phyloP scores from a whole-genome alignment of 2,329 filamentous ascomycete species.

The Phyllosticta citribraziliensis region DNA sequence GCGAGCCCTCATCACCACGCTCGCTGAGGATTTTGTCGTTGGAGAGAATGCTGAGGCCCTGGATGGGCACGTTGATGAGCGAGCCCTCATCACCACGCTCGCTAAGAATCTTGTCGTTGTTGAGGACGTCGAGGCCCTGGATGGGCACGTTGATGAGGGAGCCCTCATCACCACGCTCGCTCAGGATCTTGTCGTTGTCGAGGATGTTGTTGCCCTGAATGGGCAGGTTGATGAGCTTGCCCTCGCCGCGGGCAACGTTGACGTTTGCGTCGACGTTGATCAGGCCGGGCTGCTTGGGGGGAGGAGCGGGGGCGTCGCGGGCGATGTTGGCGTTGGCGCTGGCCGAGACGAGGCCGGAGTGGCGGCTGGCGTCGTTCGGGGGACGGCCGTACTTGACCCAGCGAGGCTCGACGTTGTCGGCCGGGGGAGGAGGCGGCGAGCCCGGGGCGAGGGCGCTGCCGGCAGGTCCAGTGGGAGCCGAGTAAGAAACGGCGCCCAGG shows the following conservation, averaged over 20 bases:
- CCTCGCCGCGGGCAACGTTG: not conserved
- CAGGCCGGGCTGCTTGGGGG: not conserved
- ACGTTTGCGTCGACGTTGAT: not conserved
- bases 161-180: too few species aligned
- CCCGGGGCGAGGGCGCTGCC: not conserved
- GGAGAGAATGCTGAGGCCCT: too few species aligned
- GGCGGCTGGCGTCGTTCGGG: too few species aligned
- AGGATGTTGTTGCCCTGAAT: not conserved
- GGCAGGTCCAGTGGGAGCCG: not conserved
- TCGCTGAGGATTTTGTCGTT: too few species aligned
- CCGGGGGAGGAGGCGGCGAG: not conserved
- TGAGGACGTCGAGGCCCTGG: too few species aligned
- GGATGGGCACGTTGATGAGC: too few species aligned
- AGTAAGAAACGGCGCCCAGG: conserved; percentile 6
- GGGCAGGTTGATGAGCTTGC: not conserved
- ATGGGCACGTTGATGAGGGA: too few species aligned
- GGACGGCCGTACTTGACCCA: too few species aligned
- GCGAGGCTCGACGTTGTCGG: too few species aligned
- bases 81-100: too few species aligned
- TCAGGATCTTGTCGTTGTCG: not conserved
- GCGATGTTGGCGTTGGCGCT: not conserved
- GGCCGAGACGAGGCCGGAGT: too few species aligned
- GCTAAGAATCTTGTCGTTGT: too few species aligned
- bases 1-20: not conserved
- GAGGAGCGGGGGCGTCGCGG: not conserved